Conservation (phyloP, 768 basidiomycete genomes). For the Kwoniella sp. region DNA sequence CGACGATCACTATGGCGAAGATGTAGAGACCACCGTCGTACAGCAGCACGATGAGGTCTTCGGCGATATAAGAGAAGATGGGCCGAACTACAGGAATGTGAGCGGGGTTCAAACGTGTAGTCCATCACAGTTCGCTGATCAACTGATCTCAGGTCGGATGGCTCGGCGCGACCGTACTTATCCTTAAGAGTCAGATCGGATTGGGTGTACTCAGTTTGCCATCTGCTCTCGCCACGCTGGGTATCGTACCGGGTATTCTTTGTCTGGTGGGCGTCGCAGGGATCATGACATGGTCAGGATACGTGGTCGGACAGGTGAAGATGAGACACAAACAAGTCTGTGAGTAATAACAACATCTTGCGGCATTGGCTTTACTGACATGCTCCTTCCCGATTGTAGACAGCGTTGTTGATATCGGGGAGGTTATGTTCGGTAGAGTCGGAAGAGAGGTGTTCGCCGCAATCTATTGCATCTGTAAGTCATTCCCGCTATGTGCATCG, state of each 20-base stretch:
- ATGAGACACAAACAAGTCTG: slow-evolving; percentile 31
- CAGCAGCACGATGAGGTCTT: slow-evolving; percentile 30
- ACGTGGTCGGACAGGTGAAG: slow-evolving; percentile 25
- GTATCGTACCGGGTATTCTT: slow-evolving; percentile 25
- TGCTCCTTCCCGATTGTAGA: background rate
- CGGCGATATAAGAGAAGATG: slow-evolving; percentile 27
- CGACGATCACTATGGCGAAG: background rate
- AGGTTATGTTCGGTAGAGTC: slow-evolving; percentile 19
- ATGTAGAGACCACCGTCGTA: background rate
- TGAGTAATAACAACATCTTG: background rate
- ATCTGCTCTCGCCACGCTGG: slow-evolving; percentile 23
- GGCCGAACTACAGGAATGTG: slow-evolving; percentile 32
- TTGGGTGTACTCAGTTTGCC: slow-evolving; percentile 35
- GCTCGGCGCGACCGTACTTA: slow-evolving; percentile 35
- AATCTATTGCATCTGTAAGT: slow-evolving; percentile 32
- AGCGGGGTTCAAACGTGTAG: background rate
- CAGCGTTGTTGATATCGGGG: slow-evolving; percentile 13
- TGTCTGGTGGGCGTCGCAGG: slow-evolving; percentile 29
- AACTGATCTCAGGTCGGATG: slow-evolving; percentile 14
- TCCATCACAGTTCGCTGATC: background rate
- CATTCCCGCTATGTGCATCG: background rate
- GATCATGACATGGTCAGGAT: slow-evolving; percentile 29
- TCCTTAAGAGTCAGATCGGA: slow-evolving; percentile 42
- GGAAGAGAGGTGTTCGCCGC: slow-evolving; percentile 30
- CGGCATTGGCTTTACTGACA: background rate